phyloP scores from a whole-genome alignment of 2,329 filamentous ascomycete species.

The Xylaria sp. region DNA sequence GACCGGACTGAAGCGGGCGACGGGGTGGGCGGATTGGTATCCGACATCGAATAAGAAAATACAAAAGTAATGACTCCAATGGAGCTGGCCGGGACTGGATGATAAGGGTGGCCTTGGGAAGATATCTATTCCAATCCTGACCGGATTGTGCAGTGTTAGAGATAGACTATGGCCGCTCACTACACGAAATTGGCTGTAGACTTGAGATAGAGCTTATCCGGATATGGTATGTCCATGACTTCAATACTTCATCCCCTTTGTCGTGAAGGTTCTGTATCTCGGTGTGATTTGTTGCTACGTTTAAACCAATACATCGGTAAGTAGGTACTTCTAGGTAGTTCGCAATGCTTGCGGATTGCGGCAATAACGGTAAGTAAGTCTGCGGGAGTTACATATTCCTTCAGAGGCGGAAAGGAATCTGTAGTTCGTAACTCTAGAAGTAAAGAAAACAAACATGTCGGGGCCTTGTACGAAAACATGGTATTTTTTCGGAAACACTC shows the following conservation, averaged over 20 bases:
- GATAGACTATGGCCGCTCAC: conserved; percentile 26
- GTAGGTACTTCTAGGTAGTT: no score
- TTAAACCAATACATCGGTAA: no score
- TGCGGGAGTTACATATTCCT: no score
- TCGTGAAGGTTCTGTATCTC: not conserved
- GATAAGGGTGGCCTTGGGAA: conserved; percentile 12
- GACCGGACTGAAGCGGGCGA: not conserved
- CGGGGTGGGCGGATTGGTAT: not conserved
- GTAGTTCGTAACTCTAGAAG: no score
- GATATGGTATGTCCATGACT: conserved; percentile 23
- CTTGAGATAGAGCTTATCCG: conserved; percentile 26
- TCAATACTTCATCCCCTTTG: not conserved
- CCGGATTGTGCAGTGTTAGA: conserved; percentile 26
- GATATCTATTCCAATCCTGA: not conserved
- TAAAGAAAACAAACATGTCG: no score
- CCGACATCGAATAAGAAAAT: not conserved
- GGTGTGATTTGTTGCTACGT: not conserved
- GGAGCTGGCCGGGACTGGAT: conserved; percentile 17
- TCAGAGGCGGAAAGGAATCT: no score
- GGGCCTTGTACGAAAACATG: no score
- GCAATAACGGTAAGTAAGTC: no score
- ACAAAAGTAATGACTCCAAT: conserved; percentile 27
- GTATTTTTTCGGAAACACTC: no score
- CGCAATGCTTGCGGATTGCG: no score
- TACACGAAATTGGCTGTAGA: conserved; percentile 21